Evolutionary conservation across 2,329 filamentous ascomycete genomes (phyloP), one percentile per base, ranked within the genome.

Genomic region (Graphilbum fragrans): DNA sequence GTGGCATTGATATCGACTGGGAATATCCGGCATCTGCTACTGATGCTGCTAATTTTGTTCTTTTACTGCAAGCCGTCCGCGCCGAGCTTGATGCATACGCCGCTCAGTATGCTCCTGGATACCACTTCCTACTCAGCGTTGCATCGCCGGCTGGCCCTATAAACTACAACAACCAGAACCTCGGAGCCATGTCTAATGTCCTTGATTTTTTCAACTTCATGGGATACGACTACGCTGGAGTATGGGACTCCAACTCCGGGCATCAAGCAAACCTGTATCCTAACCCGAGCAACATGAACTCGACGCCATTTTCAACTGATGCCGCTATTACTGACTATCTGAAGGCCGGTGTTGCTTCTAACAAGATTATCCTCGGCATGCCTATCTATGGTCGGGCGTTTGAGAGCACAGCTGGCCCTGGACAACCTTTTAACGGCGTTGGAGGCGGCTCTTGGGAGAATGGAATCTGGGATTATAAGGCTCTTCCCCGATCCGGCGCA

Each of bases 381-480:
- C 85, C 86, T 0, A 65, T 93, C 5, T 92, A 90, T 53, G 85
- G 84, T 1, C 80, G 82, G 18, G 66, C 78, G 0, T 92, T 90
- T 53, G 61, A 69, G 40, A 59, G 65, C 22, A 72, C 85, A 0
- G 58, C 65, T n/a, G 84, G 84, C 0, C 69, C 79, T 1, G 85
- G 85, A 7, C 59, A 69, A 45, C 43, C 70, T 0, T 92, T 69
- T 60, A 68, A 53, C 4, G 82, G 82, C 18, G 62, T 80, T 18
- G 85, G 83, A 3, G 55, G 62, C 10, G 84, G 82, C 0, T 77
- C 69, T 41, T 88, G 77, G 77, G 84, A 90, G 59, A 64, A 69
- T 27, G 82, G 82, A 1, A 65, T 86, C 11, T 90, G 81, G 75
- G 84, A 92, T 58, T 92, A 83, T 67, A 92, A 88, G 62, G 80